Base-by-base conservation (phyloP, 805 yeast species). In the Clavispora fructus region DNA sequence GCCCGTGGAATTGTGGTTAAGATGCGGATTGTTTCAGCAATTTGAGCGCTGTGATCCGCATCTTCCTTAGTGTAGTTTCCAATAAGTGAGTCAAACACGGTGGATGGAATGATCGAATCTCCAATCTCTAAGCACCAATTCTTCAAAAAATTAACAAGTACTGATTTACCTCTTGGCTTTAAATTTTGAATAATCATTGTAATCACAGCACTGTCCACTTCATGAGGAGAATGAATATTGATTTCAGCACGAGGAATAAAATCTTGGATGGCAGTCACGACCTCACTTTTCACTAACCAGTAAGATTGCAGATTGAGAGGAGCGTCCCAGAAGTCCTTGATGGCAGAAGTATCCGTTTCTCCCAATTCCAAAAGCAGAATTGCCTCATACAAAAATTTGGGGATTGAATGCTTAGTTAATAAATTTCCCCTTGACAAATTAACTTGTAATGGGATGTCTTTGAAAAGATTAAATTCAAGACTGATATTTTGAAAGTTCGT, bases 71-170 rank as follows among this genome's bases (percentile, higher is more conserved):
- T 44, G 46, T 61, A 65, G 19, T 46, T 45, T 12, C 51, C 52
- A 11, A 61, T 41, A 25, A 68, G 49, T 13, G 67, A 50, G 35
- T 71, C 77, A 50, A 59, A 68, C 6, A 68, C 63, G 51, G 68
- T 62, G 44, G 71, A 70, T 0, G 76, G 77, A 12, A 72, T 69
- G 23, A 71, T 49, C 0, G 75, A 67, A 45, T 72, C 77, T 33
- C 65, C 61, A 12, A 65, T 61, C 47, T 72, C 75, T 7, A 72
- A 54, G 23, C 71, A 55, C 77, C 77, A 72, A 46, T 60, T 61
- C 44, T 66, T 68, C 28, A 67, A 35, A 44, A 69, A 71, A 44
- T 65, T 68, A 6, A 69, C 51, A 14, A 59, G 19, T 30, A 42
- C 37, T 0, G 46, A 47, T 16, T 33, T 16, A 11, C 25, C 17